phyloP scores from a whole-genome alignment of 106 monocot genomes.

The Dendrobium officinale region DNA sequence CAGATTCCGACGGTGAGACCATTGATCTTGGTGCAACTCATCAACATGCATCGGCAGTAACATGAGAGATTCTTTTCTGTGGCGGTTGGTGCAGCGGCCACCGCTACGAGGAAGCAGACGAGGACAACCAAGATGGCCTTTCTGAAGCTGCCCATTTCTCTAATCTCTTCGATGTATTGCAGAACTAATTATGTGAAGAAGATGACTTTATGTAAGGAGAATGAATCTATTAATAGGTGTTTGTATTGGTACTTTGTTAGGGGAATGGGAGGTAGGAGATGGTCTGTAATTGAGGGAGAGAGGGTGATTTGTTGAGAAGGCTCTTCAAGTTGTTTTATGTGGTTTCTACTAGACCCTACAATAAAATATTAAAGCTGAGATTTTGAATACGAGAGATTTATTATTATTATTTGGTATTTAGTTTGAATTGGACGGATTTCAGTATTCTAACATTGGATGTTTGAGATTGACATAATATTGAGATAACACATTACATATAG shows the following conservation, averaged over 20 bases:
- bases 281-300: background rate
- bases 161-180: background rate
- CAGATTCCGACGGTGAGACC: background rate
- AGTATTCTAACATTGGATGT: too few species aligned
- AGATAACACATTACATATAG: too few species aligned
- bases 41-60: background rate
- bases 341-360: too few species aligned
- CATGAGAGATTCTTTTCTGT: background rate
- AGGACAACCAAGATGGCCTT: background rate
- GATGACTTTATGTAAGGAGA: background rate
- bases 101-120: background rate
- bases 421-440: too few species aligned
- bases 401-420: too few species aligned
- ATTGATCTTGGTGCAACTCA: background rate
- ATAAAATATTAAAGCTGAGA: too few species aligned
- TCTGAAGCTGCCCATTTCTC: background rate
- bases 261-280: background rate
- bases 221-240: background rate
- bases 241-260: background rate
- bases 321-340: background rate
- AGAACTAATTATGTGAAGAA: background rate
- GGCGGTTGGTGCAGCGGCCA: background rate
- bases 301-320: background rate
- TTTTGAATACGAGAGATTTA: too few species aligned
- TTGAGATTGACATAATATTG: too few species aligned